A percentile compares a stretch with the other conserved stretches of the same genome.
These are phyloP conservation scores for Alternaria angustiovoidea DNA, from an alignment of 2,329 filamentous ascomycete genomes.

Conservation along the genomic window DNA sequence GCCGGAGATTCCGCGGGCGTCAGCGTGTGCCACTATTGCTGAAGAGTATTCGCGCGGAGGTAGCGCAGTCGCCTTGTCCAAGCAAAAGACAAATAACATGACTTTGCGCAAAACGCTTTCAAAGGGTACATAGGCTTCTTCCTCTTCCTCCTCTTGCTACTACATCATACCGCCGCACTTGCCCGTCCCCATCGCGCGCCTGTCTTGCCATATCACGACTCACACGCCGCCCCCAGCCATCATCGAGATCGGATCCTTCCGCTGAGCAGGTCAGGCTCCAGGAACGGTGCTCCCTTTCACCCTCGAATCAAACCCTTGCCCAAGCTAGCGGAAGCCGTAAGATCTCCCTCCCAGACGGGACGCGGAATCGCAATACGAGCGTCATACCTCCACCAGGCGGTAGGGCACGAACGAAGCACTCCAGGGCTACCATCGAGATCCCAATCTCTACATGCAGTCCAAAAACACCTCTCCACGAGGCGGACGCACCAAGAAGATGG, in stretches of 20 bases:
- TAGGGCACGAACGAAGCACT: slow-evolving; percentile 9
- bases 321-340: slow-evolving; percentile 26
- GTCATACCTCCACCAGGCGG: slow-evolving; percentile 37
- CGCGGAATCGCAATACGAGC: slow-evolving; percentile 30
- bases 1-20: slow-evolving; percentile 29
- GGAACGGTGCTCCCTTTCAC: neutral
- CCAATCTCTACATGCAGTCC: slow-evolving; percentile 27
- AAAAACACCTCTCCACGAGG: slow-evolving; percentile 22
- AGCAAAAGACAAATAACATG: slow-evolving; percentile 17
- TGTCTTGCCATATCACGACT: slow-evolving; percentile 5
- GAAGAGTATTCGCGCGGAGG: slow-evolving; percentile 24
- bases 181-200: slow-evolving; percentile 2
- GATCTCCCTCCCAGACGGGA: slow-evolving; percentile 30
- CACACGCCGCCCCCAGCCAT: neutral
- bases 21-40: slow-evolving; percentile 23
- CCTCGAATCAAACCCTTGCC: slow-evolving; percentile 9
- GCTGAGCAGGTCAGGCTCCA: neutral
- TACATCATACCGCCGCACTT: neutral
- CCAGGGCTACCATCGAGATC: slow-evolving; percentile 8
- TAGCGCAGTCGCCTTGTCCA: slow-evolving; percentile 21
- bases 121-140: neutral
- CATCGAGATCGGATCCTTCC: slow-evolving; percentile 1
- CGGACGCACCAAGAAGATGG: slow-evolving; percentile 32
- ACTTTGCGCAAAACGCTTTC: slow-evolving; percentile 2
- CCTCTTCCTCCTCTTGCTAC: neutral